Percentiles rank a stretch among this genome's conserved stretches.
phyloP scores from a whole-genome alignment of 305 asterid species.

The Fraxinus latifolia region DNA sequence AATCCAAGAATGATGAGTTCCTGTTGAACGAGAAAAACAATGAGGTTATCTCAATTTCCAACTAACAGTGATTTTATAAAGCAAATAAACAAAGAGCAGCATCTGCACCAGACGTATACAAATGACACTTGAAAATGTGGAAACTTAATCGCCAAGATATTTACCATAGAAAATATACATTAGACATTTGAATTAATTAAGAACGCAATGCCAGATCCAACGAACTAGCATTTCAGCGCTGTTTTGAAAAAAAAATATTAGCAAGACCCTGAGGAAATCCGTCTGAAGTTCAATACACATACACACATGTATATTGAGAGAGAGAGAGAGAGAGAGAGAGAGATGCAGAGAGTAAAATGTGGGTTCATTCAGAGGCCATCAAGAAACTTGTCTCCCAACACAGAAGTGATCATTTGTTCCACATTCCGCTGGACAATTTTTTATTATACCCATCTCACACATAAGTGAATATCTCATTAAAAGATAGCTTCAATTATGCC shows the following conservation, averaged over 20 bases:
- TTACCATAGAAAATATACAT: not conserved
- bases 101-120: not conserved
- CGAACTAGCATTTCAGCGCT: conserved; percentile 4
- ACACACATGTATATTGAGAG: not conserved
- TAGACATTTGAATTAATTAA: not conserved
- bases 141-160: not conserved
- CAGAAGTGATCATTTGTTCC: not conserved
- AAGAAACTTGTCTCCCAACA: not conserved
- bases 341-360: not conserved
- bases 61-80: not conserved
- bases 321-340: not conserved
- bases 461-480: not conserved
- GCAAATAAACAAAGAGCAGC: conserved; percentile 5
- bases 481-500: not conserved
- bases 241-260: not conserved
- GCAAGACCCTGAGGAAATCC: conserved; percentile 4
- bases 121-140: conserved; percentile 13
- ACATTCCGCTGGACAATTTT: not conserved
- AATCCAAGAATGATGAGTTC: conserved; percentile 72
- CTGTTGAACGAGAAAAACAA: conserved; percentile 37
- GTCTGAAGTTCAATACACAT: not conserved
- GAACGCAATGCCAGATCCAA: not conserved
- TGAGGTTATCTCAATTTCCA: conserved; percentile 5
- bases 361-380: conserved; percentile 1
- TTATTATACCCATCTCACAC: not conserved